These are phyloP conservation scores for Fusarium mexicanum DNA, from an alignment of 2,329 filamentous ascomycete species.

Conservation along the genomic window DNA sequence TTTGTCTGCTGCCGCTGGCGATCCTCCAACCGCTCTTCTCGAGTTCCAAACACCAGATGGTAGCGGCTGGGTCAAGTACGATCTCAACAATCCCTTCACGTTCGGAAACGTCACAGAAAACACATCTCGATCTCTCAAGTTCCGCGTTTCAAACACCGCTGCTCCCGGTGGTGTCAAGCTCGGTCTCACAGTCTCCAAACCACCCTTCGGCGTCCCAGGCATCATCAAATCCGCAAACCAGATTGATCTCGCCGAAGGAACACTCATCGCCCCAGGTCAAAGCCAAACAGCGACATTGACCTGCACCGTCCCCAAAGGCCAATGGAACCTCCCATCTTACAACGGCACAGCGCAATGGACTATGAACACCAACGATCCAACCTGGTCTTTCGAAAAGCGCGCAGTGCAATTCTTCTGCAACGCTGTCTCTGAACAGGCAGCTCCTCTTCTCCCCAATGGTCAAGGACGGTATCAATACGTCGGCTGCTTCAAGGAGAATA, in stretches of 20 bases:
- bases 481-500: conserved; percentile 67
- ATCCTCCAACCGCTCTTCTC: conserved; percentile 58
- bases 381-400: conserved; percentile 58
- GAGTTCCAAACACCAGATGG: conserved; percentile 65
- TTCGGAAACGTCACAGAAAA: conserved; percentile 67
- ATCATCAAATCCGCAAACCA: conserved; percentile 65
- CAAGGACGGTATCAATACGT: conserved; percentile 61
- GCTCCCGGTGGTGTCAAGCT: conserved; percentile 56
- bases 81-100: conserved; percentile 55
- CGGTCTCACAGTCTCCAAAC: conserved; percentile 68
- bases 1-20: conserved; percentile 60
- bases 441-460: conserved; percentile 56
- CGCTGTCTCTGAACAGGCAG: conserved; percentile 62
- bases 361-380: conserved; percentile 65
- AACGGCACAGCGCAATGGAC: conserved; percentile 62
- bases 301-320: conserved; percentile 65
- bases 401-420: conserved; percentile 61
- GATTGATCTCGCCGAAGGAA: conserved; percentile 67
- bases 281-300: conserved; percentile 62
- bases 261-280: conserved; percentile 58
- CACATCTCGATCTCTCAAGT: conserved; percentile 55
- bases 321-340: conserved; percentile 65
- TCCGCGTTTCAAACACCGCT: conserved; percentile 65
- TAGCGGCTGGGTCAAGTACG: conserved; percentile 60
- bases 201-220: conserved; percentile 64